These are phyloP conservation scores for Kickxella alabastrina DNA, from an alignment of 192 early-diverging fungal species.

Conservation along the genomic window DNA sequence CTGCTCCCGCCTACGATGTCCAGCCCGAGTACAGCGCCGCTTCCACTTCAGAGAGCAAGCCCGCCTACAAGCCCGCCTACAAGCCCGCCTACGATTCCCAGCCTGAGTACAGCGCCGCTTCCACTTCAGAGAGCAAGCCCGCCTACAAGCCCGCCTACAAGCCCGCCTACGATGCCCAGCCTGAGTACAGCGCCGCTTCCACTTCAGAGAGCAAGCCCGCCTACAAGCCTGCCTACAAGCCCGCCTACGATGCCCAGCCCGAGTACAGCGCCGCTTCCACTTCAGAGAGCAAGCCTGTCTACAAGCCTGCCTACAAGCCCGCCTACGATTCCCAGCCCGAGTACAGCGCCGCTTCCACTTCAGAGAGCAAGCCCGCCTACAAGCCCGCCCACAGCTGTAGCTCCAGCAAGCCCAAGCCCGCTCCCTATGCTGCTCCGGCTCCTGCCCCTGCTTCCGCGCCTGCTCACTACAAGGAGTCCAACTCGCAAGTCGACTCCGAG, in stretches of 20 bases:
- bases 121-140: constrained; percentile 1
- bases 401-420: not conserved
- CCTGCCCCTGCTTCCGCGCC: constrained; percentile 9
- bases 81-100: not conserved
- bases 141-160: not conserved
- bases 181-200: not conserved
- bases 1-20: constrained; percentile 6
- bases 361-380: constrained; percentile 1
- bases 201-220: constrained; percentile 1
- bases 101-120: not conserved
- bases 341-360: not conserved
- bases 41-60: constrained; percentile 1
- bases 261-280: not conserved
- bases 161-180: not conserved
- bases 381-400: not conserved
- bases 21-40: not conserved
- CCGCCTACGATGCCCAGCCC: constrained; percentile 2
- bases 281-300: constrained; percentile 2
- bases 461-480: not conserved
- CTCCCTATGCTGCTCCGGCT: not conserved
- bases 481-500: not conserved
- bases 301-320: not conserved
- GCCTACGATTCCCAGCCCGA: not conserved
- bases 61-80: not conserved
- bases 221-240: not conserved